Evolutionary conservation across 192 early-diverging fungal genomes (phyloP).

Genomic region (Entomortierella parvispora): DNA sequence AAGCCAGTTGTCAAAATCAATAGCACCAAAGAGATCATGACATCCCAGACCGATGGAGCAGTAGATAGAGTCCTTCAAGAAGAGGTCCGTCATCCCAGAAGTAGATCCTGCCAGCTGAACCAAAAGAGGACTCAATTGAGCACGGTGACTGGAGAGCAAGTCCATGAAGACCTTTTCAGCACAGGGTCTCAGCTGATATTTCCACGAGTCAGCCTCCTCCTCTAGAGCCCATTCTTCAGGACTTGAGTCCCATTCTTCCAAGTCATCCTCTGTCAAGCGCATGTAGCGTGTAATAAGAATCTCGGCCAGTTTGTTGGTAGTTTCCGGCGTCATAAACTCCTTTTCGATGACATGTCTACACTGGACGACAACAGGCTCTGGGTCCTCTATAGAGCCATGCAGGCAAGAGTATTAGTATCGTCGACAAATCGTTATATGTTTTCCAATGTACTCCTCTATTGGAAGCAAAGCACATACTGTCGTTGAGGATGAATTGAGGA

Average conservation of each 20-base stretch:
- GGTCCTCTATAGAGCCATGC: conserved; percentile 45
- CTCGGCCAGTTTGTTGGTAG: conserved; percentile 73
- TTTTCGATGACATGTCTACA: conserved; percentile 67
- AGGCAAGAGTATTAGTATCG: not conserved
- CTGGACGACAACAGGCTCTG: conserved; percentile 59
- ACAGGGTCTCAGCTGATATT: conserved; percentile 81
- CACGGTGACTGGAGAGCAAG: conserved; percentile 74
- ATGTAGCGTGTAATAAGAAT: conserved; percentile 81
- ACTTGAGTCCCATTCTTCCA: conserved; percentile 83
- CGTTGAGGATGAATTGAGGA: conserved; percentile 53
- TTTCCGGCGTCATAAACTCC: conserved; percentile 74
- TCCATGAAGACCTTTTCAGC: conserved; percentile 87
- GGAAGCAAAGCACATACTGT: conserved; percentile 23
- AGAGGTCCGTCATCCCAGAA: conserved; percentile 57
- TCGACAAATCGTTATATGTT: not conserved
- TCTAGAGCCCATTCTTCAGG: conserved; percentile 87
- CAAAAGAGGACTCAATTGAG: conserved; percentile 68
- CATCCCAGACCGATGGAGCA: conserved; percentile 83
- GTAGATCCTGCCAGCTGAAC: conserved; percentile 68
- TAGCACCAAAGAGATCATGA: conserved; percentile 78
- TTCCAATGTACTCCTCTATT: not conserved
- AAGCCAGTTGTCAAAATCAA: conserved; percentile 88
- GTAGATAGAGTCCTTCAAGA: conserved; percentile 84
- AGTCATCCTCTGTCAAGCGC: conserved; percentile 72
- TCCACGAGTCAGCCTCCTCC: conserved; percentile 88